Base-by-base conservation (phyloP, 2,329 filamentous ascomycete genomes). In the Colletotrichum godetiae region DNA sequence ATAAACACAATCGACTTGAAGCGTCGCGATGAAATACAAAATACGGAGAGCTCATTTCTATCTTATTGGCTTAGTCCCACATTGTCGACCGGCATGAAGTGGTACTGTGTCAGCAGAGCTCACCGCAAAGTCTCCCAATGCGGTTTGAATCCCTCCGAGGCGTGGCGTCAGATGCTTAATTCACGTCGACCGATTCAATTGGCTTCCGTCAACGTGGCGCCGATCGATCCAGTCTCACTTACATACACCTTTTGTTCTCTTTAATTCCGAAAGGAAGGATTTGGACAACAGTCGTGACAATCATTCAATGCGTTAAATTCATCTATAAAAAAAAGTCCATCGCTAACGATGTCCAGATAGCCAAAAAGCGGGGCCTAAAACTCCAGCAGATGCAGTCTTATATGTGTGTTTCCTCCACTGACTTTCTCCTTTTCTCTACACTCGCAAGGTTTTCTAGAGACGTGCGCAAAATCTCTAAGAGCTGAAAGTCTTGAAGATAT, bases 401-500 rank as follows among this genome's bases (percentile, higher is more conserved):
- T 68, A 6, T 62, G 19, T 33, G 22, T 55, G 7, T 65, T 11
- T 56, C 46, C 31, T 62, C 52, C 59, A 56, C 60, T 22, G 11
- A 57, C 10, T 19, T 27, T n/a, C 27, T 42, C 12, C 37, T n/a
- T 31, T 10, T 60, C 33, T 4, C 31, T 37, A 22, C 22, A 57
- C 33, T 42, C 31, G 37, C 37, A 7, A 1, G 10, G 22, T 22
- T 52, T 12, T 22, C 35, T 19, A 13, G 3, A 13, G 12, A 5
- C 29, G 37, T 33, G 27, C 27, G 27, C 53, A 56, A 53, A 29
- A 19, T 1, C 10, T 31, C 79, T 83, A 89, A 72, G 86, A 86
- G 68, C 89, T 91, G 78, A 86, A 92, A 77, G 89, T 84, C 90
- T 92, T 93, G 80, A 93, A 86, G 78, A 90, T 88, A 80, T 93